Evolutionary conservation across 345 rosid species (phyloP).

Genomic region (Limnanthes douglasii): DNA sequence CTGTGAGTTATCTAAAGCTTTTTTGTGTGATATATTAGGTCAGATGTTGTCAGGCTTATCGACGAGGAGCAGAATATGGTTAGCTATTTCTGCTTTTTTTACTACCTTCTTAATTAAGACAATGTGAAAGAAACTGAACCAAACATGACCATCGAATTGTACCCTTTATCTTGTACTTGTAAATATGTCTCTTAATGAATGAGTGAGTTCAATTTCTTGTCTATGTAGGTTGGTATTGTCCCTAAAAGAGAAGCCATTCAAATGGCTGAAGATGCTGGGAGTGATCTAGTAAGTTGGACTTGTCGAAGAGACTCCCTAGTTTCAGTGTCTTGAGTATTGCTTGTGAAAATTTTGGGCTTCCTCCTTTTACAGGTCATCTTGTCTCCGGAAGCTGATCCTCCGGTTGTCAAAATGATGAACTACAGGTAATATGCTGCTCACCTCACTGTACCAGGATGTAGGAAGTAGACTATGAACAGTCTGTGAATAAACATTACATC

Average conservation of each 20-base stretch:
- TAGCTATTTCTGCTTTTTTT: constrained; percentile 7
- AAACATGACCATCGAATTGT: background rate
- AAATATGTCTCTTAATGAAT: too few species aligned
- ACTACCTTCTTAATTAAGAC: too few species aligned
- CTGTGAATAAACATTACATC: too few species aligned
- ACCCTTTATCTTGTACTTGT: too few species aligned
- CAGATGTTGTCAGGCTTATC: constrained; percentile 66
- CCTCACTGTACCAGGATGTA: too few species aligned
- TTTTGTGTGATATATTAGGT: constrained; percentile 24
- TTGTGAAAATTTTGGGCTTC: too few species aligned
- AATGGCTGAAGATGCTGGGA: constrained; percentile 79
- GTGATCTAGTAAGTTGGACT: constrained; percentile 79
- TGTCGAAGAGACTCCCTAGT: too few species aligned
- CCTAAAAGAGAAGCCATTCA: constrained; percentile 56
- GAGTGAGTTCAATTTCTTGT: constrained; percentile 7
- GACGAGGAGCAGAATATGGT: constrained; percentile 78
- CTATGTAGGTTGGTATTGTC: constrained; percentile 65
- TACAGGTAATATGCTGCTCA: too few species aligned
- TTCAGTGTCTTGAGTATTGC: too few species aligned
- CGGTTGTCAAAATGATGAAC: constrained; percentile 84
- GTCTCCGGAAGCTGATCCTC: constrained; percentile 94
- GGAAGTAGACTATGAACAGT: too few species aligned
- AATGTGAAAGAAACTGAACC: constrained; percentile 1
- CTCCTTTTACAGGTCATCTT: constrained; percentile 51
- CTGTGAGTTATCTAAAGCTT: background rate